Evolutionary conservation across 163 green algal species (phyloP).

Genomic region (Scenedesmus sp.): DNA sequence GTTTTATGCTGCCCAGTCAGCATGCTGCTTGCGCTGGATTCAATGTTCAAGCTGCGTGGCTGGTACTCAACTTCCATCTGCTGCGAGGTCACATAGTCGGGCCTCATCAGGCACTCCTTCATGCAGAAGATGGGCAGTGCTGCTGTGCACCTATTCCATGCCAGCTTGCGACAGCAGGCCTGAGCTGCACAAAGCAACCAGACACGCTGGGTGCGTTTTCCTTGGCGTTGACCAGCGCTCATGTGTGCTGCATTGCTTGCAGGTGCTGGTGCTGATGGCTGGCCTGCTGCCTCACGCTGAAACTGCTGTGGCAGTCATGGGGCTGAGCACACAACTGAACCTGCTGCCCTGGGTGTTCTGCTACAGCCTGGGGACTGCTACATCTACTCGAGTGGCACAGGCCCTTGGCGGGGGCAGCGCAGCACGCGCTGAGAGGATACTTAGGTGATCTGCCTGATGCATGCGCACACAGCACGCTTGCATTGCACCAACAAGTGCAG

Average conservation of each 20-base stretch:
- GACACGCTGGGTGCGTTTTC: not conserved
- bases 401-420: constrained; percentile 64
- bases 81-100: no score
- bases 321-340: constrained; percentile 57
- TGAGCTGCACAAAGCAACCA: not conserved
- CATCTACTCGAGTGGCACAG: constrained; percentile 64
- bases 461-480: not conserved
- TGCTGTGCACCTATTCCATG: no score
- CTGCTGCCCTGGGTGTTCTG: constrained; percentile 63
- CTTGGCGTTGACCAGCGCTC: not conserved
- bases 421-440: constrained; percentile 48
- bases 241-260: not conserved
- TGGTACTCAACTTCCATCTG: no score
- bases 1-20: no score
- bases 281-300: constrained; percentile 66
- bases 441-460: constrained; percentile 2
- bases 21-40: no score
- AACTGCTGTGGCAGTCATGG: constrained; percentile 67
- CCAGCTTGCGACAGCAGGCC: no score
- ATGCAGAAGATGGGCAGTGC: no score
- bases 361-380: constrained; percentile 53
- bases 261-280: constrained; percentile 57
- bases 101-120: no score
- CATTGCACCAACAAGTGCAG: not conserved
- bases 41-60: no score